Conservation (phyloP, 306 rosid genomes). For the Vicia villosa region DNA sequence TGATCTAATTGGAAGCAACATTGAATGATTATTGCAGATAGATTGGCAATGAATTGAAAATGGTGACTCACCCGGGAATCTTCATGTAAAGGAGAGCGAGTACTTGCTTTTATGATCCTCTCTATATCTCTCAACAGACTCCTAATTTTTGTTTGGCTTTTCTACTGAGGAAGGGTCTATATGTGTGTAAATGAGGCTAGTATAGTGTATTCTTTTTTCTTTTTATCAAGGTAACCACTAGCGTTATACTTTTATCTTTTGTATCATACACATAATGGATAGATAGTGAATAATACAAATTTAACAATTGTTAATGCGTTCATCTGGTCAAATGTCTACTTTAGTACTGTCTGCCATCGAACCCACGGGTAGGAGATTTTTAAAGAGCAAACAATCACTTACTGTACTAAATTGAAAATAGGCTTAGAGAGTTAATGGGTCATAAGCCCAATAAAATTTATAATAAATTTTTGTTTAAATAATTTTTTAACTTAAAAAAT, state of each 20-base stretch:
- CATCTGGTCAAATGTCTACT: no score
- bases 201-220: slow-evolving; percentile 16
- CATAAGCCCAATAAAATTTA: no score
- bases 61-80: slow-evolving; percentile 1
- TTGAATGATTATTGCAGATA: slow-evolving; percentile 21
- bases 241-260: neutral
- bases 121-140: neutral
- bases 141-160: slow-evolving; percentile 34
- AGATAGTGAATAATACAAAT: slow-evolving; percentile 9
- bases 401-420: no score
- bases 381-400: no score
- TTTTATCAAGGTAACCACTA: slow-evolving; percentile 9
- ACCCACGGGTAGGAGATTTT: no score
- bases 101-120: neutral
- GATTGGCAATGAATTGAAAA: slow-evolving; percentile 27
- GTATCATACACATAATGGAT: slow-evolving; percentile 16
- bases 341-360: no score
- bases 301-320: neutral
- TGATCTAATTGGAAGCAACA: slow-evolving; percentile 36
- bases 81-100: neutral
- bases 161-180: slow-evolving; percentile 9
- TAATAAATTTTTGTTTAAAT: no score
- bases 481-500: no score
- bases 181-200: slow-evolving; percentile 41
- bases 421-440: no score